Percentiles rank a stretch among this genome's conserved stretches.
phyloP scores from a whole-genome alignment of 805 yeast genomes.

The Saccharomycopsis amapae region DNA sequence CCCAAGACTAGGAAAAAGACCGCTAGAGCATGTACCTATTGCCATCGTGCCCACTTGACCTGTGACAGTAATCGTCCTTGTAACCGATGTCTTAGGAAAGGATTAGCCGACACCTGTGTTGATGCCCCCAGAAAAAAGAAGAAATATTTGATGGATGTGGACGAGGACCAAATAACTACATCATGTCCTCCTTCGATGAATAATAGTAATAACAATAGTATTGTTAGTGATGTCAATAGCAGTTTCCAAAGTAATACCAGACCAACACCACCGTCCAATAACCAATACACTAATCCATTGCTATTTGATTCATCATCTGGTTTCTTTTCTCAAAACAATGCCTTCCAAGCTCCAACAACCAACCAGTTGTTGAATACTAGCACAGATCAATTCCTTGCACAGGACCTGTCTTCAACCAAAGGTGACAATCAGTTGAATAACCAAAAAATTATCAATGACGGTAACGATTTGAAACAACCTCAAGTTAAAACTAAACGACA shows the following conservation, averaged over 20 bases:
- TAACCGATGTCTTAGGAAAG: conserved; percentile 64
- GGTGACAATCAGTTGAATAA: not conserved
- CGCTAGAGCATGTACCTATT: conserved; percentile 81
- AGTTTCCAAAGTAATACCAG: not conserved
- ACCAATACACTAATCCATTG: too few species aligned
- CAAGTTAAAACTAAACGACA: conserved; percentile 14
- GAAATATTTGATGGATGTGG: conserved; percentile 68
- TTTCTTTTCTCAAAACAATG: too few species aligned
- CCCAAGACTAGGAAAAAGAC: conserved; percentile 48
- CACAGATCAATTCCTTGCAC: too few species aligned
- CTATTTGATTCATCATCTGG: too few species aligned
- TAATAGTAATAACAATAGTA: not conserved
- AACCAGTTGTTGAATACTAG: too few species aligned
- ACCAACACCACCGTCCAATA: too few species aligned
- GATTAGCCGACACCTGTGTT: conserved; percentile 60
- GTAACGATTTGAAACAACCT: conserved; percentile 1
- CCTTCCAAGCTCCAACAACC: too few species aligned
- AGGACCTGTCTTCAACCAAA: not conserved
- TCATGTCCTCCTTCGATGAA: not conserved
- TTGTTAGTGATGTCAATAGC: not conserved
- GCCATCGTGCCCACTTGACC: conserved; percentile 86
- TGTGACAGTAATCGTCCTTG: conserved; percentile 85
- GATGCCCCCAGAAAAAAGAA: conserved; percentile 87
- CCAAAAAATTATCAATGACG: conserved; percentile 24
- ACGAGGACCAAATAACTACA: conserved; percentile 24